Percentiles rank a stretch among this genome's conserved stretches.
Evolutionary conservation across 345 rosid species (phyloP).

Genomic region (Kandelia obovata): DNA sequence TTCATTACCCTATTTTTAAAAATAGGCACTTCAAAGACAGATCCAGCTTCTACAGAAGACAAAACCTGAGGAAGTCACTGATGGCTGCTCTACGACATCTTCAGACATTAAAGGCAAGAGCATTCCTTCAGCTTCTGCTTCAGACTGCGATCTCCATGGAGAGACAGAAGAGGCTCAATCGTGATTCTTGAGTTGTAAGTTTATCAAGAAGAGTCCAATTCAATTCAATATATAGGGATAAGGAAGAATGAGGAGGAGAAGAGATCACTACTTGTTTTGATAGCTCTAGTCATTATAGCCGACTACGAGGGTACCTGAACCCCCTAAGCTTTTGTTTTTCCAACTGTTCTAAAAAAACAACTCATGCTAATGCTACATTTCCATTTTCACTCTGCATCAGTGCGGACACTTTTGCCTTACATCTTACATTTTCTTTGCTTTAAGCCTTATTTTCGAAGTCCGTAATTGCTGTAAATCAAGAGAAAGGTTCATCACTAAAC

Average conservation of each 20-base stretch:
- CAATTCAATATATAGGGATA: neutral
- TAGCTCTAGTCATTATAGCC: neutral
- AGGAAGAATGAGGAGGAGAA: neutral
- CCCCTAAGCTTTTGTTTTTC: too few species aligned
- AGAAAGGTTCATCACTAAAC: too few species aligned
- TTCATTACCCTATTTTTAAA: neutral
- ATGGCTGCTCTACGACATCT: slow-evolving; percentile 8
- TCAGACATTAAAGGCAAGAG: slow-evolving; percentile 42
- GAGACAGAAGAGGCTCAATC: slow-evolving; percentile 16
- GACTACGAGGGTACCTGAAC: neutral
- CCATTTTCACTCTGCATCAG: too few species aligned
- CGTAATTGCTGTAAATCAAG: too few species aligned
- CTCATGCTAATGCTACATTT: too few species aligned
- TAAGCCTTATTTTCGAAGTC: too few species aligned
- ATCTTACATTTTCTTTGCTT: too few species aligned
- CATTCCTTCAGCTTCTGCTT: slow-evolving; percentile 19
- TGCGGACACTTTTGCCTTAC: too few species aligned
- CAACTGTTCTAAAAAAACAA: too few species aligned
- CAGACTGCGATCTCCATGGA: slow-evolving; percentile 3
- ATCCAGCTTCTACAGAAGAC: slow-evolving; percentile 29
- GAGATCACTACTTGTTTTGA: neutral
- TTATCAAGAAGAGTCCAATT: slow-evolving; percentile 5
- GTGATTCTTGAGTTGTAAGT: slow-evolving; percentile 4
- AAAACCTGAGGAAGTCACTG: slow-evolving; percentile 19
- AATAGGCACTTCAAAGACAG: slow-evolving; percentile 40